A percentile compares a stretch with the other conserved stretches of the same genome.
Conservation (phyloP, 2,329 filamentous ascomycete species). For the Aureobasidium namibiae region DNA sequence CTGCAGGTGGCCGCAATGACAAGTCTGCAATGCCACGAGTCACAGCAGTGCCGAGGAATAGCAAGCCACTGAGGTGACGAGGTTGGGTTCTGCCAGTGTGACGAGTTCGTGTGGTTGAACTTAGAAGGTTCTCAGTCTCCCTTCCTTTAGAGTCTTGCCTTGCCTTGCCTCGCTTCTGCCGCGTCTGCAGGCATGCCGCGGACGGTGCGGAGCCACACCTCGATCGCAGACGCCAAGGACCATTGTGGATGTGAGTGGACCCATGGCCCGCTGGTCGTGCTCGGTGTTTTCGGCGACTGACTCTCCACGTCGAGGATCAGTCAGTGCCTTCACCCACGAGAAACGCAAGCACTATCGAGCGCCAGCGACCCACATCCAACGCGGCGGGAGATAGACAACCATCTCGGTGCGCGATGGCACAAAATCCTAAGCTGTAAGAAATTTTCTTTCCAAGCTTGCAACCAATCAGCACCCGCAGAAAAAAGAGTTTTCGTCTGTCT, state of each 20-base stretch:
- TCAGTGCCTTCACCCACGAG: neutral
- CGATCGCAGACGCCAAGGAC: constrained; percentile 1
- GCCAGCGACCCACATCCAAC: neutral
- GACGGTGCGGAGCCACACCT: neutral
- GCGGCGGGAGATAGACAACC: neutral
- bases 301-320: neutral
- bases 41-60: neutral
- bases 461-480: constrained; percentile 1
- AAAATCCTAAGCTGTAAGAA: neutral
- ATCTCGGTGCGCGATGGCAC: neutral
- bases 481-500: constrained; percentile 2
- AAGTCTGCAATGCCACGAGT: neutral
- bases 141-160: neutral
- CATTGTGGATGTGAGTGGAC: constrained; percentile 2
- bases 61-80: neutral
- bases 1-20: neutral
- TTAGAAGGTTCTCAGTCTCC: neutral
- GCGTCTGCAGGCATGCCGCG: neutral
- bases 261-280: neutral
- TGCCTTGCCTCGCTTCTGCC: neutral
- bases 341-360: constrained; percentile 1
- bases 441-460: neutral
- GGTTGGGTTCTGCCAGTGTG: neutral
- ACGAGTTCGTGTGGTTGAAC: neutral
- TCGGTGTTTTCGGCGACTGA: neutral